These are phyloP conservation scores for Chrysoporthe austroafricana DNA, from an alignment of 2,329 filamentous ascomycete genomes.

Conservation along the genomic window DNA sequence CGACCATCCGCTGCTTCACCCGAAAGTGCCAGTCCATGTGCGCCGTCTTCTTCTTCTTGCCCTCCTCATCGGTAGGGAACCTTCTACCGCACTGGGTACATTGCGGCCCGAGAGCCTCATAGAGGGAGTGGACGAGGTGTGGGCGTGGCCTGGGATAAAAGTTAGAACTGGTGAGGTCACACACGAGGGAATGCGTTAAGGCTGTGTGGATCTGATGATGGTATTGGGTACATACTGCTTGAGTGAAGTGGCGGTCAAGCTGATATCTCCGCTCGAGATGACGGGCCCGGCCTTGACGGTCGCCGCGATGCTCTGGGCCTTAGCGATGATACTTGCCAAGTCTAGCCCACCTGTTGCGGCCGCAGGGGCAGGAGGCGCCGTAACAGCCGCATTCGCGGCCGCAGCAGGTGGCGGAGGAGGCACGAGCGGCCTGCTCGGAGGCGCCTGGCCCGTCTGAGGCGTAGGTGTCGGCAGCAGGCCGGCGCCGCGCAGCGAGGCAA, in stretches of 20 bases:
- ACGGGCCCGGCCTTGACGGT: constrained; percentile 27
- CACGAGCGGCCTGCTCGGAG: constrained; percentile 38
- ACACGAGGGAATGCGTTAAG: neutral
- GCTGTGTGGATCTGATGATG: neutral
- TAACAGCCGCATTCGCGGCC: neutral
- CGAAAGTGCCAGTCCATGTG: constrained; percentile 99
- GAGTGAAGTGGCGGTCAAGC: constrained; percentile 69
- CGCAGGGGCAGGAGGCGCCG: neutral
- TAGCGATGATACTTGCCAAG: constrained; percentile 35
- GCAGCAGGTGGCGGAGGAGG: constrained; percentile 36
- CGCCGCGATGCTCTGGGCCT: constrained; percentile 29
- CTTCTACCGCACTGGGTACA: constrained; percentile 91
- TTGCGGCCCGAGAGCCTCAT: constrained; percentile 81
- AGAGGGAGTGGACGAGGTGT: constrained; percentile 73
- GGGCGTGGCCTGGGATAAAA: constrained; percentile 65
- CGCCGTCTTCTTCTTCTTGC: constrained; percentile 81
- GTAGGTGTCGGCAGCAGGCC: constrained; percentile 61
- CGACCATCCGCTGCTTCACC: constrained; percentile 85
- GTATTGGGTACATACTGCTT: constrained; percentile 64
- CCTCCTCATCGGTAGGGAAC: constrained; percentile 77
- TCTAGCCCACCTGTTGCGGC: constrained; percentile 29
- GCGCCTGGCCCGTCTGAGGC: constrained; percentile 45
- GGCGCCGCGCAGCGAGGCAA: constrained; percentile 70
- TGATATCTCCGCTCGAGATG: constrained; percentile 47
- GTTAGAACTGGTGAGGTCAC: neutral